phyloP scores from a whole-genome alignment of 2,329 filamentous ascomycete species.

The Hypomyces rosellus region DNA sequence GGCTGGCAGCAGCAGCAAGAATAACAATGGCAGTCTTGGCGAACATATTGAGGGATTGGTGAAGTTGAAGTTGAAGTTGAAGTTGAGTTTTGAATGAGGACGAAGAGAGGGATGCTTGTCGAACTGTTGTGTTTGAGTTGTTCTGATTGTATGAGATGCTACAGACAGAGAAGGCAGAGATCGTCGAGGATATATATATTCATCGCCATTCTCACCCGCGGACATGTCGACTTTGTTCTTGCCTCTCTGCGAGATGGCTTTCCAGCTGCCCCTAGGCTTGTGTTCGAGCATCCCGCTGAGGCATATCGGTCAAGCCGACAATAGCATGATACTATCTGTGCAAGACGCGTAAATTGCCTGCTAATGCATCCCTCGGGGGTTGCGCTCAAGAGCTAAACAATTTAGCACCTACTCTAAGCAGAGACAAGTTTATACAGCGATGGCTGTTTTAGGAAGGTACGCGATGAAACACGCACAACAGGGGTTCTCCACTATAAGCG shows the following conservation, averaged over 20 bases:
- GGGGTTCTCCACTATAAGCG: no score
- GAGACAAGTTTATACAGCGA: no score
- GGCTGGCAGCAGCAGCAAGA: slow-evolving; percentile 10
- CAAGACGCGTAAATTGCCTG: slow-evolving; percentile 6
- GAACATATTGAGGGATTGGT: slow-evolving; percentile 8
- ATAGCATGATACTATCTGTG: slow-evolving; percentile 2
- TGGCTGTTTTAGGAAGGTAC: no score
- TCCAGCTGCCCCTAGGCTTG: neutral
- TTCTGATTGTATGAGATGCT: neutral
- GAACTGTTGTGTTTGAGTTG: neutral
- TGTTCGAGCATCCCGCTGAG: neutral
- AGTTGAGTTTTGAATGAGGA: neutral
- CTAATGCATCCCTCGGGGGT: neutral
- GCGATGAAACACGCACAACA: no score
- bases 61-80: neutral
- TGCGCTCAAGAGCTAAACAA: neutral
- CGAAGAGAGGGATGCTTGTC: neutral
- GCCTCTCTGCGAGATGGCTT: neutral
- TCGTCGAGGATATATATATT: slow-evolving; percentile 6
- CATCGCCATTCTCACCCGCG: neutral
- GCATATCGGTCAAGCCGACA: slow-evolving; percentile 5
- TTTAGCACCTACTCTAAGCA: no score
- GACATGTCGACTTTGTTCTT: neutral
- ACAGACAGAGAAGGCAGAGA: slow-evolving; percentile 1
- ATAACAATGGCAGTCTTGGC: slow-evolving; percentile 8